A percentile compares a stretch with the other conserved stretches of the same genome.
These are phyloP conservation scores for Entomortierella beljakovae DNA, from an alignment of 192 early-diverging fungal genomes.

Conservation along the genomic window DNA sequence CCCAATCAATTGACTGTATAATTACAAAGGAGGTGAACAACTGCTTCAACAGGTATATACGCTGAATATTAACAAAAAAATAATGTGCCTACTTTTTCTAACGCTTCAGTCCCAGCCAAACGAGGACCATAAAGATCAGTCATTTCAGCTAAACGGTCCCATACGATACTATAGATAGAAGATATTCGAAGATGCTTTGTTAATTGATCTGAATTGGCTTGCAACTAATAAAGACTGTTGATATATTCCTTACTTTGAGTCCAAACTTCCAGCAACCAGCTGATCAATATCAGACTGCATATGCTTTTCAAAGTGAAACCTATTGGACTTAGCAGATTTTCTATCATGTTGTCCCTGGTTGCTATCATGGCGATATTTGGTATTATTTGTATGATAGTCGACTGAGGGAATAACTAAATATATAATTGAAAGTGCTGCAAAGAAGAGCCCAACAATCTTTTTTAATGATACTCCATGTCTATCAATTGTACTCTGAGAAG, in stretches of 20 bases:
- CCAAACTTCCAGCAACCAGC: slow-evolving; percentile 21
- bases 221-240: background rate
- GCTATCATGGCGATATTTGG: background rate
- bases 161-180: slow-evolving; percentile 20
- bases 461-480: background rate
- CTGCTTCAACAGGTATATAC: background rate
- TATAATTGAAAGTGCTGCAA: background rate
- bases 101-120: slow-evolving; percentile 59
- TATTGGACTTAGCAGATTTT: background rate
- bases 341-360: background rate
- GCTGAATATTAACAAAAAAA: background rate
- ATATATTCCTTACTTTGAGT: slow-evolving; percentile 20
- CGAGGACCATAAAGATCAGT: slow-evolving; percentile 68
- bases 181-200: no score
- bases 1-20: slow-evolving; percentile 59
- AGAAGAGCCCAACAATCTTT: slow-evolving; percentile 11
- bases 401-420: background rate
- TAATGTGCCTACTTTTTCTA: slow-evolving; percentile 52
- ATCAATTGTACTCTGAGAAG: background rate
- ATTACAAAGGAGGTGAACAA: background rate
- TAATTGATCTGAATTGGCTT: no score
- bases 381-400: background rate
- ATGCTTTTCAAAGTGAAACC: slow-evolving; percentile 21
- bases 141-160: slow-evolving; percentile 72
- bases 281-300: slow-evolving; percentile 29